A percentile compares a stretch with the other conserved stretches of the same genome.
These are phyloP conservation scores for Cucurbita maxima DNA, from an alignment of 306 rosid species.

Conservation along the genomic window DNA sequence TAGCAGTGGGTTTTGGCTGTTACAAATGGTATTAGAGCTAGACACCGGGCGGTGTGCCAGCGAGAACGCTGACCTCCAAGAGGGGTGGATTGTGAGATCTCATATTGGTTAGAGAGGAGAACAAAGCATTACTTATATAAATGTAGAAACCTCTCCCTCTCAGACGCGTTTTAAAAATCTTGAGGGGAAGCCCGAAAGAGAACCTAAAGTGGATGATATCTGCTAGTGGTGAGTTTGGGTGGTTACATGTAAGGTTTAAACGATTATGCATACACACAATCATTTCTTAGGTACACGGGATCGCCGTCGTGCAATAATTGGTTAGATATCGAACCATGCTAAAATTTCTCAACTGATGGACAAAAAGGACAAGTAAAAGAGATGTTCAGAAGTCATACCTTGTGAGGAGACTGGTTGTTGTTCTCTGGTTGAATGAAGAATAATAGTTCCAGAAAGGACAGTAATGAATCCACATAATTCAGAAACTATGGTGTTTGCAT, in stretches of 20 bases:
- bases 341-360: slow-evolving; percentile 6
- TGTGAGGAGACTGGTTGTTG: slow-evolving; percentile 46
- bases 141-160: too few species aligned
- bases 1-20: too few species aligned
- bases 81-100: too few species aligned
- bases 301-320: not conserved
- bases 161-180: too few species aligned
- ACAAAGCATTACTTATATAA: too few species aligned
- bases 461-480: slow-evolving; percentile 90
- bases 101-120: too few species aligned
- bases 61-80: too few species aligned
- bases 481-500: slow-evolving; percentile 59
- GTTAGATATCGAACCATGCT: not conserved
- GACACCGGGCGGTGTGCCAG: too few species aligned
- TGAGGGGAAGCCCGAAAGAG: too few species aligned
- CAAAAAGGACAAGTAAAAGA: slow-evolving; percentile 4
- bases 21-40: too few species aligned
- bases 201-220: too few species aligned
- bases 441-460: slow-evolving; percentile 78
- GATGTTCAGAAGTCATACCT: slow-evolving; percentile 28
- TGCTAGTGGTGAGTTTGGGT: too few species aligned
- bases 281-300: not conserved
- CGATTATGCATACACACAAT: not conserved
- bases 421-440: slow-evolving; percentile 74
- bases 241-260: not conserved